A percentile compares a stretch with the other conserved stretches of the same genome.
These are phyloP conservation scores for Coccomyxa subellipsoidea DNA, from an alignment of 163 green algal genomes.

Conservation along the genomic window DNA sequence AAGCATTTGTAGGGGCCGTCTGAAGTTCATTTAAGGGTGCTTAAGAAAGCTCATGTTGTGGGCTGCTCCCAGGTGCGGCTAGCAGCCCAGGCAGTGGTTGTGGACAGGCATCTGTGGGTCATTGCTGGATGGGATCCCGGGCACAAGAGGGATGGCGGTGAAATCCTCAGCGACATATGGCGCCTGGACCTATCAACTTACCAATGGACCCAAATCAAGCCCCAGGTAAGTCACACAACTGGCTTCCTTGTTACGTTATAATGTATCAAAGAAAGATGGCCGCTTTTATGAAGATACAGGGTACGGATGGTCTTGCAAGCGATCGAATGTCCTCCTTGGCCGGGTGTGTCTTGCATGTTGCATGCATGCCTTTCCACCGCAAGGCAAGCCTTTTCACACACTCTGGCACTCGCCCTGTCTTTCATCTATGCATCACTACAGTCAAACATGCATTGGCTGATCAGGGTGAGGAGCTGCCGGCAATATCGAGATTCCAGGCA, in stretches of 20 bases:
- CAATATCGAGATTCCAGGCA: conserved; percentile 35
- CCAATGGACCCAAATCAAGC: conserved; percentile 32
- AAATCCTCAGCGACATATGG: conserved; percentile 54
- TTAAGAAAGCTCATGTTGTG: not conserved
- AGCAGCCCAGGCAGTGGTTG: conserved; percentile 27
- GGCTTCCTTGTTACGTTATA: too few relatives aligned
- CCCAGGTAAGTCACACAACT: conserved; percentile 7
- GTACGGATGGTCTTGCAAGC: too few relatives aligned
- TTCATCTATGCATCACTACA: too few relatives aligned
- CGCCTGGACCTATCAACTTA: conserved; percentile 35
- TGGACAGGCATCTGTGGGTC: conserved; percentile 42
- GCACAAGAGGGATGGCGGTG: conserved; percentile 25
- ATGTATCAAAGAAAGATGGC: too few relatives aligned
- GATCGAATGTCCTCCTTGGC: too few relatives aligned
- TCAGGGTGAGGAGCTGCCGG: conserved; percentile 12
- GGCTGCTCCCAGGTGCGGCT: conserved; percentile 31
- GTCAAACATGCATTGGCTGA: not conserved
- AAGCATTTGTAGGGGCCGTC: too few relatives aligned
- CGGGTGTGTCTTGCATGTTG: too few relatives aligned
- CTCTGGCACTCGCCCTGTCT: too few relatives aligned
- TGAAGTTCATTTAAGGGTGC: too few relatives aligned
- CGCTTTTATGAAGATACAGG: too few relatives aligned
- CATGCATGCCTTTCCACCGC: too few relatives aligned
- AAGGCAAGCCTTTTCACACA: too few relatives aligned
- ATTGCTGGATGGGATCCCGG: conserved; percentile 53